Base-by-base conservation (phyloP, 805 yeast genomes). In the Huiozyma naganishii region DNA sequence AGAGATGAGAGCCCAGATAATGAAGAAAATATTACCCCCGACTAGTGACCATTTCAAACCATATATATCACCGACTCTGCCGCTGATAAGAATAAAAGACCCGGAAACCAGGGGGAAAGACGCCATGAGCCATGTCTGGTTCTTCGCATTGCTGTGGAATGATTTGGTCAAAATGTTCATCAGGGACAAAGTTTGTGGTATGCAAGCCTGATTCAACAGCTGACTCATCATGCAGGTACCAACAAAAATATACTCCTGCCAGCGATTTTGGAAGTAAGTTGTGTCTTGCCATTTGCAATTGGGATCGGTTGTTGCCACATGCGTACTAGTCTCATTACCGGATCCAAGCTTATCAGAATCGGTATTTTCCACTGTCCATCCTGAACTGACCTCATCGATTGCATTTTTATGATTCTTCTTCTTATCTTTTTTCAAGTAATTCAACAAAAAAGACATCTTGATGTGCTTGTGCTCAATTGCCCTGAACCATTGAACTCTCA, bases 91-190 rank as follows among this genome's bases (percentile, higher is more conserved):
- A 41, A 83, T 82, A 48, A 83, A 77, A 0, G 90, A 80, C 9
- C 90, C 90, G 5, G 81, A 75, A 0, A 86, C 76, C 43, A 83
- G 61, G 0, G 86, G 78, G 55, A 76, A 81, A 0, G 85, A 73
- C 1, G 88, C 87, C 69, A 78, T 71, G 55, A 77, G 76, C 92
- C 94, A 80, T 12, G 71, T 51, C 44, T 71, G 68, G 39, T 67
- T 65, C 6, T 62, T 57, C 2, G 47, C 45, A 7, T 57, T 48
- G 1, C 67, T 54, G 11, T 61, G 52, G 32, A 72, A 66, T 5
- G 61, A 57, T 1, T 50, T 46, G 0, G 62, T 63, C 0, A 71
- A 50, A 5, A 55, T 54, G 38, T 64, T 55, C 65, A 66, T 59
- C 51, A 65, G 46, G 37, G 71, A 58, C 44, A 67, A 44, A 29